phyloP scores from a whole-genome alignment of 1,284 basidiomycete species.

The Malassezia vespertilionis region DNA sequence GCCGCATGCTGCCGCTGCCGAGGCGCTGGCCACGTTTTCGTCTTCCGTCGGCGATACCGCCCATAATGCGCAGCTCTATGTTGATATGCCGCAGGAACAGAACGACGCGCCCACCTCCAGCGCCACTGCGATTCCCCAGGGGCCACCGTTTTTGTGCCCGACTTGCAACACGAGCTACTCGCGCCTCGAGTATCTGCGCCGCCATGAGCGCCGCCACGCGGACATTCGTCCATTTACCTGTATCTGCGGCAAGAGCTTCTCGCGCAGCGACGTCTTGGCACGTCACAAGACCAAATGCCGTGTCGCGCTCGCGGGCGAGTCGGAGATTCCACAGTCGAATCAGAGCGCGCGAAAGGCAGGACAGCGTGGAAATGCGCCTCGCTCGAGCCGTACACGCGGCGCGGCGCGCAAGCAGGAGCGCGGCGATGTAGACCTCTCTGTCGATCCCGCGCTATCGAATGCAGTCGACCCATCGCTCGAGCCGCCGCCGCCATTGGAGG shows the following conservation, averaged over 20 bases:
- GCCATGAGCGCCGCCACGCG: slow-evolving; percentile 43
- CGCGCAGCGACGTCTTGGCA: slow-evolving; percentile 41
- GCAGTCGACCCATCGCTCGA: slow-evolving; percentile 16
- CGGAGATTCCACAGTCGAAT: not conserved
- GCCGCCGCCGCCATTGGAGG: slow-evolving; percentile 15
- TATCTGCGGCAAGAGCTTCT: slow-evolving; percentile 45
- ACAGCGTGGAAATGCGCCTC: not conserved
- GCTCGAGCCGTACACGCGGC: slow-evolving; percentile 4
- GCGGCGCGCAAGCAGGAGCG: slow-evolving; percentile 1
- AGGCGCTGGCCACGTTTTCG: slow-evolving; percentile 15
- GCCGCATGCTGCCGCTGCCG: slow-evolving; percentile 16
- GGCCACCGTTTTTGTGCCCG: slow-evolving; percentile 42
- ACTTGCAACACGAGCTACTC: slow-evolving; percentile 45
- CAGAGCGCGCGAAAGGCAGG: not conserved
- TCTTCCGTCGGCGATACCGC: slow-evolving; percentile 9
- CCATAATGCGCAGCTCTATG: slow-evolving; percentile 6
- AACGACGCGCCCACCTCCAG: slow-evolving; percentile 1
- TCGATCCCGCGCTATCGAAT: slow-evolving; percentile 13
- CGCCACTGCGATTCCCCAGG: slow-evolving; percentile 22
- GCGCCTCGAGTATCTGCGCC: slow-evolving; percentile 41
- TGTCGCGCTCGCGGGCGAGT: slow-evolving; percentile 27
- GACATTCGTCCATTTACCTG: slow-evolving; percentile 45
- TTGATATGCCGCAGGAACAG: slow-evolving; percentile 5
- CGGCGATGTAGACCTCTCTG: slow-evolving; percentile 8
- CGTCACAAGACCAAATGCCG: slow-evolving; percentile 44